phyloP scores from a whole-genome alignment of 2,329 filamentous ascomycete species.

The Scedosporium aurantiacum region DNA sequence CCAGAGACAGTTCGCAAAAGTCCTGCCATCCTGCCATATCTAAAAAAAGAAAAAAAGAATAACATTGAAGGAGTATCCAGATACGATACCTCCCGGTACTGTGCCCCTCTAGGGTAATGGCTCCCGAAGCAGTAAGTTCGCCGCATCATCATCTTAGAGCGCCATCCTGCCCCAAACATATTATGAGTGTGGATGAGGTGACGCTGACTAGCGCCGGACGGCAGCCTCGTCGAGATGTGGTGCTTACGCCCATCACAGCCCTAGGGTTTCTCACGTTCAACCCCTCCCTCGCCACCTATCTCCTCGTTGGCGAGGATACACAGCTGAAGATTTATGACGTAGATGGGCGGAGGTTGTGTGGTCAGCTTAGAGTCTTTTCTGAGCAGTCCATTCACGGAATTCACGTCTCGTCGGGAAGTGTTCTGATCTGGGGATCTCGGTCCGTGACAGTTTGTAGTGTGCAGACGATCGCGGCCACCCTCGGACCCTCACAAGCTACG shows the following conservation, averaged over 20 bases:
- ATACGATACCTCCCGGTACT: background rate
- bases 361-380: constrained; percentile 43
- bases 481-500: background rate
- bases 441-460: constrained; percentile 35
- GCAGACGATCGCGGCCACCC: constrained; percentile 12
- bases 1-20: too few relatives aligned
- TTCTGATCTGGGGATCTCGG: constrained; percentile 62
- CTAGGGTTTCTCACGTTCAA: constrained; percentile 36
- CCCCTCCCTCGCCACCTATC: constrained; percentile 18
- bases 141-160: background rate
- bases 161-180: background rate
- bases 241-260: constrained; percentile 44
- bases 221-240: constrained; percentile 5
- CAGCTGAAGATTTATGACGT: constrained; percentile 43
- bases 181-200: background rate
- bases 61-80: too few relatives aligned
- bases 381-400: constrained; percentile 69
- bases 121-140: background rate
- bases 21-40: too few relatives aligned
- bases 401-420: constrained; percentile 24
- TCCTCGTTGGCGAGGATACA: constrained; percentile 51
- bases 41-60: too few relatives aligned
- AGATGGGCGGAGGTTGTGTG: constrained; percentile 22
- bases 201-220: background rate
- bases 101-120: background rate